Percentiles rank a stretch among this genome's conserved stretches.
phyloP scores from a whole-genome alignment of 495 filamentous ascomycete genomes.

The Penicilliopsis zonata region DNA sequence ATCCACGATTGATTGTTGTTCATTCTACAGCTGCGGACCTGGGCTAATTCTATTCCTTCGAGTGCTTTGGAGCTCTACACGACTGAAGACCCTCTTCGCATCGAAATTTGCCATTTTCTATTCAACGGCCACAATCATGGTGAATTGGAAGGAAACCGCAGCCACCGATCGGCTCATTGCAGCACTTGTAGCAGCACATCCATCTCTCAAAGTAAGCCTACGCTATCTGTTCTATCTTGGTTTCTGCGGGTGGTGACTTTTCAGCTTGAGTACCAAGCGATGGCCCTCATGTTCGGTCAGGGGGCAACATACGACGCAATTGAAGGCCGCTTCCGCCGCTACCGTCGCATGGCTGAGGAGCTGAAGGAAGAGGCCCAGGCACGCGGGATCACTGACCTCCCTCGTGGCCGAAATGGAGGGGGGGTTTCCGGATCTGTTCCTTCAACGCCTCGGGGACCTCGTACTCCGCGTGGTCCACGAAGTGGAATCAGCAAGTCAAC shows the following conservation, averaged over 20 bases:
- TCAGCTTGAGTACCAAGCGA: constrained; percentile 11
- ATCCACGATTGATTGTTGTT: too few relatives aligned
- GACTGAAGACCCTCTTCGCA: background rate
- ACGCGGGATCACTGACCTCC: constrained; percentile 1
- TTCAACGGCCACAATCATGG: constrained; percentile 20
- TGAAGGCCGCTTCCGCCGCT: constrained; percentile 10
- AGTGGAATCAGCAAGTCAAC: background rate
- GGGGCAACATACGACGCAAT: constrained; percentile 14
- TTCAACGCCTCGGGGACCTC: constrained; percentile 10
- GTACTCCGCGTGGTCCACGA: constrained; percentile 2
- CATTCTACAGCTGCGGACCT: too few relatives aligned
- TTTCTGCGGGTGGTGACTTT: background rate
- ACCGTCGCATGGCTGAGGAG: constrained; percentile 12
- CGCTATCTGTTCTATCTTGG: background rate
- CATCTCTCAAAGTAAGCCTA: constrained; percentile 8
- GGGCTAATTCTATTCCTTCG: too few relatives aligned
- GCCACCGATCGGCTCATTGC: constrained; percentile 19
- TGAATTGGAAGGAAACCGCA: constrained; percentile 23
- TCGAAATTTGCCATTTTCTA: too few relatives aligned
- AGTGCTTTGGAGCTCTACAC: too few relatives aligned
- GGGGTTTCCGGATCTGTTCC: background rate
- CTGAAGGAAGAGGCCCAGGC: constrained; percentile 4
- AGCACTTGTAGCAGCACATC: constrained; percentile 18
- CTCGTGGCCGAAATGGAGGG: constrained; percentile 3
- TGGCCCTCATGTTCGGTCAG: constrained; percentile 11